These are phyloP conservation scores for Hippophae tibetana DNA, from an alignment of 306 rosid genomes.

Conservation along the genomic window DNA sequence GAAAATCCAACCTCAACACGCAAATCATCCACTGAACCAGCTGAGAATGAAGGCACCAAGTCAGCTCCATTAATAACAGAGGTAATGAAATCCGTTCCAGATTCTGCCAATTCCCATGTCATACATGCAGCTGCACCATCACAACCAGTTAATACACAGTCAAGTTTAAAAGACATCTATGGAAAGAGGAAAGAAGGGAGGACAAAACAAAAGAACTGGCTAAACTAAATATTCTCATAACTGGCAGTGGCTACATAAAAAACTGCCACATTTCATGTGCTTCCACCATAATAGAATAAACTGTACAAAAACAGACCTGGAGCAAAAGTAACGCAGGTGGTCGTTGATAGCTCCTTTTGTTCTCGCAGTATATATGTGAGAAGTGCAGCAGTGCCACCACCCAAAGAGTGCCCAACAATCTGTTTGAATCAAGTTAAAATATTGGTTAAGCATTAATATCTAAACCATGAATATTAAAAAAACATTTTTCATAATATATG, in stretches of 20 bases:
- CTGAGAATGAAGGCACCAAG: conserved; percentile 92
- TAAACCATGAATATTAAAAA: background rate
- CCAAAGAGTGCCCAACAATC: conserved; percentile 98
- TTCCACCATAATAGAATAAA: conserved; percentile 3
- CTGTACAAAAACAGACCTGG: conserved; percentile 51
- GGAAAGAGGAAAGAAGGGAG: background rate
- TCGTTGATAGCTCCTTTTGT: conserved; percentile 60
- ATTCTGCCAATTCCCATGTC: conserved; percentile 98
- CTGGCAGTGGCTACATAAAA: too few species aligned
- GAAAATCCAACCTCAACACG: conserved; percentile 66
- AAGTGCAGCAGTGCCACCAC: conserved; percentile 97
- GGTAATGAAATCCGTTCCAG: conserved; percentile 61
- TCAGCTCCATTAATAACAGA: conserved; percentile 92
- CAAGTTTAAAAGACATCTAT: background rate
- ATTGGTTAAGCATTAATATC: background rate
- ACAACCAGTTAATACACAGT: conserved; percentile 23
- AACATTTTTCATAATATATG: background rate
- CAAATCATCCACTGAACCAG: conserved; percentile 89
- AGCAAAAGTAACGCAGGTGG: conserved; percentile 82
- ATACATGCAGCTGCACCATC: conserved; percentile 82
- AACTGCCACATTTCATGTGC: background rate
- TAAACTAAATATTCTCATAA: too few species aligned
- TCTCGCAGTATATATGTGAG: conserved; percentile 82
- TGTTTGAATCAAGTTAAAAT: conserved; percentile 16
- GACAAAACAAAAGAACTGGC: conserved; percentile 1